phyloP scores from a whole-genome alignment of 768 basidiomycete genomes.

The Mycena kentingensis region DNA sequence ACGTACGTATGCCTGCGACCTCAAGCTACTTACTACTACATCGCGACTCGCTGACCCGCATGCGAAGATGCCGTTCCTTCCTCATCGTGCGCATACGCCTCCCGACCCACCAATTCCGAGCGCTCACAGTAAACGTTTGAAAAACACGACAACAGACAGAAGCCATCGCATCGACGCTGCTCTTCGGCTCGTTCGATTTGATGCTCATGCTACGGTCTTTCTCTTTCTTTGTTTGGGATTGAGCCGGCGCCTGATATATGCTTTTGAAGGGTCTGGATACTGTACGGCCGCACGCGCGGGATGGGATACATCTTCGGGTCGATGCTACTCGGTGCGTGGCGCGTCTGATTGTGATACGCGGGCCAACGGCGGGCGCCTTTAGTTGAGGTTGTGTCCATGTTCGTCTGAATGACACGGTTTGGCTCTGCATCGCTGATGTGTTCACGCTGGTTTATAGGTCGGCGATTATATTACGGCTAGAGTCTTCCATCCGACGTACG shows the following conservation, averaged over 20 bases:
- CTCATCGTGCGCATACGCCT: background rate
- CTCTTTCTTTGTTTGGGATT: background rate
- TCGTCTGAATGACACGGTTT: background rate
- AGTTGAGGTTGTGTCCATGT: constrained; percentile 13
- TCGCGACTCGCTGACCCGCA: background rate
- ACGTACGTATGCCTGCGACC: background rate
- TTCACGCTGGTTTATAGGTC: background rate
- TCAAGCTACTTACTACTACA: background rate
- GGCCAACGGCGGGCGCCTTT: background rate
- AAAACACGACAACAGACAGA: background rate
- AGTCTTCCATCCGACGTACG: background rate
- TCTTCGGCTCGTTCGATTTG: constrained; percentile 10
- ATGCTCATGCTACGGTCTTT: constrained; percentile 6
- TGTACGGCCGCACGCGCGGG: constrained; percentile 9
- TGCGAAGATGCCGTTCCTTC: background rate
- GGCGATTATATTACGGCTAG: constrained; percentile 1
- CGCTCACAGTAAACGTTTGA: background rate
- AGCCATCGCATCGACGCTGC: constrained; percentile 8
- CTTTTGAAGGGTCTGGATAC: constrained; percentile 8
- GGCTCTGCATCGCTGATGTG: no score
- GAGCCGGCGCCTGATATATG: background rate
- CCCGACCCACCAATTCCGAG: background rate
- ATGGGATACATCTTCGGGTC: constrained; percentile 13
- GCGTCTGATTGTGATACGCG: background rate
- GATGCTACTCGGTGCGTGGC: constrained; percentile 6